Evolutionary conservation across 148 eudicot species (phyloP), one percentile per base, ranked within the genome.

Genomic region (Linanthus parryae): DNA sequence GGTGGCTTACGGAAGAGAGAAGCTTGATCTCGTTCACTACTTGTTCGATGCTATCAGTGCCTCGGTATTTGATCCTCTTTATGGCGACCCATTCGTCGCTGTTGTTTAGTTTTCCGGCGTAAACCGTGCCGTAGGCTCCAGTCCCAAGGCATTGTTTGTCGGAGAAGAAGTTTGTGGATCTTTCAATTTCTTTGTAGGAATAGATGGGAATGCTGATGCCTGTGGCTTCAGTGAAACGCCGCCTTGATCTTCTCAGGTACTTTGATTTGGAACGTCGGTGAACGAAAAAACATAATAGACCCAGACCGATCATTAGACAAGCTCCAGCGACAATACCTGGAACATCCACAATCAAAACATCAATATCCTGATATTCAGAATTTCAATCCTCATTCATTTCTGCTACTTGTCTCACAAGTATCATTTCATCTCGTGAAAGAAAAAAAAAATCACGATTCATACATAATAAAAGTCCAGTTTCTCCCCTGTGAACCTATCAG

Each of bases 111-210:
- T 69, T 83, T 36, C 85, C 90, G 0, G 62, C 61, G 43, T 83
- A 83, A 10, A 83, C 90, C 0, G 85, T 76, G 2, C 90, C 90
- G 18, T 83, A 83, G 7, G 83, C 82, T 0, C 90, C 85, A 3
- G 61, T 79, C 19, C 90, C 90, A 0, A 83, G 62, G 21, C 65
- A 51, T 36, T 78, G 65, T 35, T 79, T 69, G 8, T 79, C 85
- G 2, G 78, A 83, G 72, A 83, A 83, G 63, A 22, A 36, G 31
- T 76, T 58, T 8, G 90, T 79, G 19, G 90, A 85, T 29, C 52
- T 83, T 45, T 76, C 75, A 21, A 83, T 68, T 30, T 76, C 85
- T 63, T 66, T 76, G 75, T 83, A 79, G 1, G 73, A 52, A 44
- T 72, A 76, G 18, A 82, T 49, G 17, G 88, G 83, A 22, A 81